Base-by-base conservation (phyloP, 2,329 filamentous ascomycete species). In the Fusarium domesticum region DNA sequence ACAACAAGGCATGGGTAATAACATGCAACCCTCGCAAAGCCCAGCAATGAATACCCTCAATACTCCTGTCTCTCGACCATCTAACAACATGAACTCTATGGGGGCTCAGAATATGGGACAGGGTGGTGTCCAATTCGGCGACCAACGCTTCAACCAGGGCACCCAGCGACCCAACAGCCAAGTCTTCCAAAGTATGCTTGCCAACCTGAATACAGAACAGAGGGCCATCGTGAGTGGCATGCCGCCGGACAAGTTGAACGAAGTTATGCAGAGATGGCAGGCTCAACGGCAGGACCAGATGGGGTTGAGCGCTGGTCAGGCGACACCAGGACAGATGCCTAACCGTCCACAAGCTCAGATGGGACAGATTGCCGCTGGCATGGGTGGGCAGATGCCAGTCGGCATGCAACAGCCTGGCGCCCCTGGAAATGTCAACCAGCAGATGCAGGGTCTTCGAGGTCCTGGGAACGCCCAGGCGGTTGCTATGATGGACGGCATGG, bases 1-100 rank as follows among this genome's bases (percentile, higher is more conserved):
- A 2, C 80, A 82, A 51, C 72, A 73, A 12, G 73, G 70, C n/a
- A 70, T 81, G 52, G 71, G 69, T 11, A 70, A 69, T 6, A 70
- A 70, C 25, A 72, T 75, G 49, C 69, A 69, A n/a, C 69, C 73
- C 33, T 76, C 75, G 2, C 80, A 80, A 56, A 83, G 78, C 47
- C 80, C 80, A 8, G 77, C 70, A 1, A 78, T 83, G 75, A 74
- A 73, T 47, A 80, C 77, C 1, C 59, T 82, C 34, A 82, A 80
- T 48, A 72, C 78, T 1, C 77, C 80, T 2, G 62, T 66, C 6
- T 62, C 66, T 3, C 70, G 73, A 18, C 70, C 74, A 8, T 68
- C 71, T 1, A 70, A 69, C 17, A 68, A 66, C 31, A 70, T 74
- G 63, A 70, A 66, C 23, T 67, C 70, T 35, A 65, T 65, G 50